phyloP scores from a whole-genome alignment of 495 filamentous ascomycete genomes.

The Aspergillus saccharolyticus region DNA sequence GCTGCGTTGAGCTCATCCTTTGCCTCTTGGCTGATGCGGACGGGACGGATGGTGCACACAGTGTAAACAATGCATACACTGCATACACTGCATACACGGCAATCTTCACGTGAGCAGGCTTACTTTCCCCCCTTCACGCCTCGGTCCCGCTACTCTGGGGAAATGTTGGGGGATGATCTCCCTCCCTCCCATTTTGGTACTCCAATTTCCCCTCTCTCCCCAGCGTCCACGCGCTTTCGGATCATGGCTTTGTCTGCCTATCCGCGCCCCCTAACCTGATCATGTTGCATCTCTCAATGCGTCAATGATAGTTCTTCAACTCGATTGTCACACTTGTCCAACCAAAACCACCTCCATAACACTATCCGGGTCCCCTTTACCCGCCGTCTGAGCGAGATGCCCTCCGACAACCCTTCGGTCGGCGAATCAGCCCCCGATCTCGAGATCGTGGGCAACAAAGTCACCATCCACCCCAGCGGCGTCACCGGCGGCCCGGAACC shows the following conservation, averaged over 20 bases:
- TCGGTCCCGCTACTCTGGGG: slow-evolving; percentile 17
- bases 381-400: slow-evolving; percentile 22
- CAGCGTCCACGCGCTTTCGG: background rate
- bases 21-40: too few species aligned
- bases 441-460: slow-evolving; percentile 71
- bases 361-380: slow-evolving; percentile 6
- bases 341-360: slow-evolving; percentile 3
- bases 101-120: slow-evolving; percentile 14
- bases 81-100: too few species aligned
- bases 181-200: background rate
- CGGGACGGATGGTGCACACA: too few species aligned
- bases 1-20: slow-evolving; percentile 18
- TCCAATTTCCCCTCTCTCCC: background rate
- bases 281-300: background rate
- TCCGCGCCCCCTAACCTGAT: background rate
- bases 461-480: slow-evolving; percentile 76
- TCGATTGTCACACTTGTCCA: background rate
- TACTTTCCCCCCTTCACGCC: too few species aligned
- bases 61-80: background rate
- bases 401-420: slow-evolving; percentile 31
- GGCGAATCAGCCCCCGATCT: slow-evolving; percentile 67
- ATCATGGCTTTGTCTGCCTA: background rate
- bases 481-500: slow-evolving; percentile 43
- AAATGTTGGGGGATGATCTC: slow-evolving; percentile 25
- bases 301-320: slow-evolving; percentile 6